phyloP scores from a whole-genome alignment of 2,329 filamentous ascomycete species.

The Fusarium multiceps region DNA sequence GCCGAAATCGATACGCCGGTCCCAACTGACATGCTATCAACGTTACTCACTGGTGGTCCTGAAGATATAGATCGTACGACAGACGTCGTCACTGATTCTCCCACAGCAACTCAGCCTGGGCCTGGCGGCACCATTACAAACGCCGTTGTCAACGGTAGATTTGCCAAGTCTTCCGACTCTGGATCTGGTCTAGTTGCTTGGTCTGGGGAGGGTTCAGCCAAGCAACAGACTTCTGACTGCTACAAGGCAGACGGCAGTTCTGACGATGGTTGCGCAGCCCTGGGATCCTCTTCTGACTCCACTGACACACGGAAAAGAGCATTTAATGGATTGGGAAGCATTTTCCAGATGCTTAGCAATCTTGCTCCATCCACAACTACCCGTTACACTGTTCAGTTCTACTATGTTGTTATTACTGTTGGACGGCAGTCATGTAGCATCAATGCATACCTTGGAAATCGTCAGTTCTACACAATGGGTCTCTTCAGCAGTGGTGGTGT shows the following conservation, averaged over 20 bases:
- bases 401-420: not conserved
- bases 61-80: not conserved
- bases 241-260: constrained; percentile 5
- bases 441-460: not conserved
- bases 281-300: not conserved
- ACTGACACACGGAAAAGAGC: constrained; percentile 4
- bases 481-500: not conserved
- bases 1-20: no score
- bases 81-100: not conserved
- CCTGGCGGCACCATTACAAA: not conserved
- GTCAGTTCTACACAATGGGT: constrained; percentile 6
- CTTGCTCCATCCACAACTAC: not conserved
- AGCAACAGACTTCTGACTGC: not conserved
- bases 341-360: constrained; percentile 1
- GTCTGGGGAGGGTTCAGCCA: not conserved
- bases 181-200: not conserved
- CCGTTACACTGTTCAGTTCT: constrained; percentile 18
- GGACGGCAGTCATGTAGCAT: not conserved
- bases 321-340: not conserved
- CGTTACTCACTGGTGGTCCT: not conserved
- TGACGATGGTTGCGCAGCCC: constrained; percentile 16
- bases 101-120: not conserved
- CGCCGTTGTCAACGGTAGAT: not conserved
- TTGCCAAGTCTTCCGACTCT: not conserved
- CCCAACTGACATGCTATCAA: no score